Base-by-base conservation (phyloP, 176 grass and related monocot species). In the Zea luxurians region DNA sequence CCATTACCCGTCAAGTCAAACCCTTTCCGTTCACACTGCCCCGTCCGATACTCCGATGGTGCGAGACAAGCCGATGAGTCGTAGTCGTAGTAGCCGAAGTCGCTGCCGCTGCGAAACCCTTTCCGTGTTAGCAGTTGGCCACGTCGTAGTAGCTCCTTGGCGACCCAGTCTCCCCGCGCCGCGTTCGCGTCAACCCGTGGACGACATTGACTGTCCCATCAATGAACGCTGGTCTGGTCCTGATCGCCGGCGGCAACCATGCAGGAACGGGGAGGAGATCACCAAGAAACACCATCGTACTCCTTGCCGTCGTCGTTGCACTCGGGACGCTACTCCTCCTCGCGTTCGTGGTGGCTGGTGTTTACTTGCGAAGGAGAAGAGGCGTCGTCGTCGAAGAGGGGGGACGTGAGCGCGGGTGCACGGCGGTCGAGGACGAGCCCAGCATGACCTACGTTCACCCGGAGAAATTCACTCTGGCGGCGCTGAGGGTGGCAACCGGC, bases 401-500 rank as follows among this genome's bases (percentile, higher is more conserved):
- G 13, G 5, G 11, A 4, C 41, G 27, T 27, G 27, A 27, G 27
- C 27, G 27, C 27, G 27, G 27, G 27, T 27, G 27, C 27, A 27
- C 27, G 27, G 27, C 27, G 27, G 27, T 27, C 27, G 27, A 27
- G 27, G 27, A 27, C 16, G 68, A 58, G 59, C 43, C 6, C 45
- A 73, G 73, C 66, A 34, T 10, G 2, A 48, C 10, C 13, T 48
- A 10, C 11, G 64, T 78, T 42, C 63, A 68, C 1, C 64, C 57
- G 15, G 82, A 77, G 57, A 68, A 65, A 34, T 69, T 83, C 52
- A 87, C 80, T 16, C 85, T 86, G 73, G 15, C 46, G 48, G 37
- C 76, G 40, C 34, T 91, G 48, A 82, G 64, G 37, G 48, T 27
- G 11, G 89, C 89, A 1, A 91, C 86, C 17, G 67, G 35, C 5